Conservation (phyloP, 148 eudicot species). For the Pharnaceum exiguum region DNA sequence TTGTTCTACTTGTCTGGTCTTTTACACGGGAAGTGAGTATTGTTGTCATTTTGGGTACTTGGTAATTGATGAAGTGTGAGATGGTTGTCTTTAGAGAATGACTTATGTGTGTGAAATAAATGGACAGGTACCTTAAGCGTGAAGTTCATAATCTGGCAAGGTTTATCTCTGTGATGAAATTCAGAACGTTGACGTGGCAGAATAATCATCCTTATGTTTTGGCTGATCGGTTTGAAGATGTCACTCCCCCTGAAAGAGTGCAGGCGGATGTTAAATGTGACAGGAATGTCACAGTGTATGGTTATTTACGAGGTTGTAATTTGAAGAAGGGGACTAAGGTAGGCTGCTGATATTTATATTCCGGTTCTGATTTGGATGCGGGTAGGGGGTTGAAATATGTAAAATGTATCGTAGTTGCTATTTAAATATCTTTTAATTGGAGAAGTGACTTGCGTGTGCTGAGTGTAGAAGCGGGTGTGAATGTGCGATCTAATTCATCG, state of each 20-base stretch:
- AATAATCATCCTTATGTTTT: conserved; percentile 75
- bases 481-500: background rate
- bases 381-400: too few species aligned
- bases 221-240: conserved; percentile 96
- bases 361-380: background rate
- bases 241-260: conserved; percentile 78
- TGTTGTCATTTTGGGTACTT: conserved; percentile 1
- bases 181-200: conserved; percentile 80
- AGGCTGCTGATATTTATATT: conserved; percentile 15
- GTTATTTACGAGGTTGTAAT: conserved; percentile 94
- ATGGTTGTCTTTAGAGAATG: background rate
- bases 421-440: background rate
- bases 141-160: conserved; percentile 92
- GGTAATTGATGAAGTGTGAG: background rate
- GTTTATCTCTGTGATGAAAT: conserved; percentile 92
- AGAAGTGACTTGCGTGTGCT: background rate
- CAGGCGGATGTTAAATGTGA: conserved; percentile 67
- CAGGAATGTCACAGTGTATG: conserved; percentile 79
- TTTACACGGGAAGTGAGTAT: conserved; percentile 84
- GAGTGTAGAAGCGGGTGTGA: background rate
- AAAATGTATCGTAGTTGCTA: too few species aligned
- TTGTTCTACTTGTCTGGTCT: conserved; percentile 93
- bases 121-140: conserved; percentile 72
- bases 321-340: conserved; percentile 93
- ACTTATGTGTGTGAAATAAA: background rate